Base-by-base conservation (phyloP, 768 basidiomycete genomes). In the Guyanaporus albipodus region DNA sequence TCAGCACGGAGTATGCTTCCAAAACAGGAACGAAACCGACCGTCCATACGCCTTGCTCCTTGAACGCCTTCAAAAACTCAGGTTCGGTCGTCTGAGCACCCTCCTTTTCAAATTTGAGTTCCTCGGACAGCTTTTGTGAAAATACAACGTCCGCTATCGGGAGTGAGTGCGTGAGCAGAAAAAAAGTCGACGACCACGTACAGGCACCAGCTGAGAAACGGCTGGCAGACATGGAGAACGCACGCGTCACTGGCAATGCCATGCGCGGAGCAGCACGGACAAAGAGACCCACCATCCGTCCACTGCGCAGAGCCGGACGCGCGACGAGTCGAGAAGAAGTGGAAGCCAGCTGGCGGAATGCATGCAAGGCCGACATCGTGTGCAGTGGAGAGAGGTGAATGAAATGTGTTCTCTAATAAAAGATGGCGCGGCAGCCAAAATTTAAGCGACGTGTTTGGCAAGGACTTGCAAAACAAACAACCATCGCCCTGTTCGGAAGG, bases 101-200 rank as follows among this genome's bases (percentile, higher is more conserved):
- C 57, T 92, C 85, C 50, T 79, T 72, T 72, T 99, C 94, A 63
- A 87, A 96, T 58, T 83, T 74, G 57, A 96, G 75, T 72, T 98
- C 95, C 63, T 87, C 82, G 40, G 75, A 66, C 39, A 95, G 73
- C 58, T 87, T 90, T 61, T 85, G 76, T 9, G 82, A 73, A 34
- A 98, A 79, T 18, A 79, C 66, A 26, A 87, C 71, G 63, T 94
- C 90, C 48, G 83, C 90, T 89, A 55, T 35, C 6, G 22, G 28
- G 38, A 26, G 37, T 35, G 28, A 4, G 28, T 14, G 41, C 29
- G 31, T 31, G 8, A 31, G n/a, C 11, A 28, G 11, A 28, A 28
- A 28, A 28, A 11, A 28, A 11, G 27, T 28, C n/a, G 31, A 32
- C 12, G 6, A n/a, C 15, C 14, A 54, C 73, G 59, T 53, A 77